Conservation (phyloP, 495 filamentous ascomycete species). For the Penicillium antarcticum region DNA sequence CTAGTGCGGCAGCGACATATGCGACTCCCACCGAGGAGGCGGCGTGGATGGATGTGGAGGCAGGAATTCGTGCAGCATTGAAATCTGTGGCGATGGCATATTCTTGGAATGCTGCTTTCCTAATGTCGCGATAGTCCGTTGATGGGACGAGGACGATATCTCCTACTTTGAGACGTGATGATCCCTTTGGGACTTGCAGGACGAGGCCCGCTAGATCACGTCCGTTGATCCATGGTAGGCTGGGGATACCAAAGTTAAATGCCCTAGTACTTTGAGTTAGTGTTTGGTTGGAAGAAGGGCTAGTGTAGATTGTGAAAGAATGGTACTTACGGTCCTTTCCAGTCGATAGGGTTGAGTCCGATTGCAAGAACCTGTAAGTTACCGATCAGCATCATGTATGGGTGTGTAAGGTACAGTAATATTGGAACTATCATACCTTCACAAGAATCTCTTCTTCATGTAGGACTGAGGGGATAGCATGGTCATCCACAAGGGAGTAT, state of each 20-base stretch:
- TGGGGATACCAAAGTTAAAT: slow-evolving; percentile 63
- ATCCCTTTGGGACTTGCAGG: slow-evolving; percentile 38
- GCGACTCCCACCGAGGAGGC: slow-evolving; percentile 63
- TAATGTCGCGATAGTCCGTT: slow-evolving; percentile 67
- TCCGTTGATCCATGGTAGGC: slow-evolving; percentile 63
- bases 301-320: not conserved
- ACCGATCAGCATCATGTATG: slow-evolving; percentile 1
- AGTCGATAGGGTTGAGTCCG: slow-evolving; percentile 70
- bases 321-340: slow-evolving; percentile 62
- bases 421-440: slow-evolving; percentile 25
- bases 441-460: slow-evolving; percentile 53
- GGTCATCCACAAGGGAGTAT: slow-evolving; percentile 41
- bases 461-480: slow-evolving; percentile 45
- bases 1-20: slow-evolving; percentile 57
- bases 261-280: slow-evolving; percentile 33
- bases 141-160: slow-evolving; percentile 62
- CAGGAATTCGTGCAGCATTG: slow-evolving; percentile 59
- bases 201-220: slow-evolving; percentile 61
- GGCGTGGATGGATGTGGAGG: slow-evolving; percentile 40
- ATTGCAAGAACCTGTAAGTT: slow-evolving; percentile 45
- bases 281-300: no score
- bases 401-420: not conserved
- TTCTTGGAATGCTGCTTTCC: slow-evolving; percentile 68
- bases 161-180: slow-evolving; percentile 47
- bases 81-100: slow-evolving; percentile 60